phyloP scores from a whole-genome alignment of 1,139 yeast species.

The Taphrina flavorubra region DNA sequence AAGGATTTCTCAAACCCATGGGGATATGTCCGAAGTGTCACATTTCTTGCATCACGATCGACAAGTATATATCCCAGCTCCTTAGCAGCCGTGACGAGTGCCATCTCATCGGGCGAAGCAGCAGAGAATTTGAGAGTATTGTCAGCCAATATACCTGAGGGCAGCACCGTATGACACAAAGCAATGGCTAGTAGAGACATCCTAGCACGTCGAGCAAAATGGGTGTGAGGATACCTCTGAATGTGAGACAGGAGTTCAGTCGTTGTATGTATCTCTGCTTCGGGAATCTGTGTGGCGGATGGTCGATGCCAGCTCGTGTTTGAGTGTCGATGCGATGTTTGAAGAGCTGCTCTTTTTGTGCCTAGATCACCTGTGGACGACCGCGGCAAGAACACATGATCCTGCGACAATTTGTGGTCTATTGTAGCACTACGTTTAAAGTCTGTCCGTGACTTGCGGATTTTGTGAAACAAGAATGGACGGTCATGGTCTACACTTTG shows the following conservation, averaged over 20 bases:
- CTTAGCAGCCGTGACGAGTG: constrained; percentile 89
- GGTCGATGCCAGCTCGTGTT: constrained; percentile 12
- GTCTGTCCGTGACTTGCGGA: constrained; percentile 2
- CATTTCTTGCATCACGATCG: constrained; percentile 65
- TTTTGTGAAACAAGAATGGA: constrained; percentile 27
- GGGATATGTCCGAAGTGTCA: constrained; percentile 80
- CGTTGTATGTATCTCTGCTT: constrained; percentile 55
- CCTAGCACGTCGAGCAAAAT: constrained; percentile 73
- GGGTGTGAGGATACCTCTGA: constrained; percentile 70
- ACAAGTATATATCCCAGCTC: constrained; percentile 86
- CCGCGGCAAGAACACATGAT: neutral
- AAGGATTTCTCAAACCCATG: constrained; percentile 75
- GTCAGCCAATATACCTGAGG: constrained; percentile 58
- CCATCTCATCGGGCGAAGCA: constrained; percentile 94
- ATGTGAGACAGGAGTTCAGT: constrained; percentile 70
- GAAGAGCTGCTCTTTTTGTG: neutral
- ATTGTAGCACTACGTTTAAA: constrained; percentile 17
- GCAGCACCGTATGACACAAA: constrained; percentile 86
- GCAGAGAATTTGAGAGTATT: constrained; percentile 78
- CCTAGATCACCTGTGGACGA: constrained; percentile 5
- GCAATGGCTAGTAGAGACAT: constrained; percentile 83
- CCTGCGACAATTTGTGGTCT: constrained; percentile 13
- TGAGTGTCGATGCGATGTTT: neutral
- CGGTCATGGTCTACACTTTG: constrained; percentile 46
- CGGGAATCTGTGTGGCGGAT: neutral